phyloP scores from a whole-genome alignment of 2,329 filamentous ascomycete species.

The Diplodia scrobiculata region DNA sequence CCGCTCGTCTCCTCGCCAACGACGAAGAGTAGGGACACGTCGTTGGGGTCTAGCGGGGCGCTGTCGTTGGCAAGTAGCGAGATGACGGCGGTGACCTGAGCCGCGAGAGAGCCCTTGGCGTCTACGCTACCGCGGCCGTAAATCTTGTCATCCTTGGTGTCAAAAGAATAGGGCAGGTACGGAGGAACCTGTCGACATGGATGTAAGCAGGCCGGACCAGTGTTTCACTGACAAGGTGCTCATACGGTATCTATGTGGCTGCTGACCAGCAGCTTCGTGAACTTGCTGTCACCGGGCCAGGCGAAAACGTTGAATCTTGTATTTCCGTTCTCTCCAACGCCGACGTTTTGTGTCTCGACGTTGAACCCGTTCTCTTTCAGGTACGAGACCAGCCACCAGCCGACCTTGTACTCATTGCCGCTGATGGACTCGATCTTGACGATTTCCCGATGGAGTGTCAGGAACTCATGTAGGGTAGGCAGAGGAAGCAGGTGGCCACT shows the following conservation, averaged over 20 bases:
- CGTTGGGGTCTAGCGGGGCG: conserved; percentile 45
- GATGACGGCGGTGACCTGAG: conserved; percentile 70
- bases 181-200: conserved; percentile 59
- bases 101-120: conserved; percentile 61
- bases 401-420: conserved; percentile 68
- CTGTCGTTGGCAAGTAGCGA: conserved; percentile 50
- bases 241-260: conserved; percentile 76
- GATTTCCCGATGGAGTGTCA: conserved; percentile 75
- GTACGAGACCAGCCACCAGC: conserved; percentile 67
- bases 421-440: conserved; percentile 72
- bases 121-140: conserved; percentile 74
- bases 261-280: conserved; percentile 66
- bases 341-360: conserved; percentile 61
- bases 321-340: not conserved
- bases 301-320: conserved; percentile 77
- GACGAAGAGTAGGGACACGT: conserved; percentile 60
- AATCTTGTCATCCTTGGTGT: conserved; percentile 56
- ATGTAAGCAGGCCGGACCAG: not conserved
- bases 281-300: conserved; percentile 54
- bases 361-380: conserved; percentile 63
- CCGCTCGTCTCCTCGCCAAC: conserved; percentile 83
- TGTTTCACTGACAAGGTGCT: too few species aligned
- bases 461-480: conserved; percentile 52
- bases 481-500: conserved; percentile 21
- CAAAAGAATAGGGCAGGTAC: conserved; percentile 66